Conservation (phyloP, 1,139 yeast species). For the Candida sanyaensis region DNA sequence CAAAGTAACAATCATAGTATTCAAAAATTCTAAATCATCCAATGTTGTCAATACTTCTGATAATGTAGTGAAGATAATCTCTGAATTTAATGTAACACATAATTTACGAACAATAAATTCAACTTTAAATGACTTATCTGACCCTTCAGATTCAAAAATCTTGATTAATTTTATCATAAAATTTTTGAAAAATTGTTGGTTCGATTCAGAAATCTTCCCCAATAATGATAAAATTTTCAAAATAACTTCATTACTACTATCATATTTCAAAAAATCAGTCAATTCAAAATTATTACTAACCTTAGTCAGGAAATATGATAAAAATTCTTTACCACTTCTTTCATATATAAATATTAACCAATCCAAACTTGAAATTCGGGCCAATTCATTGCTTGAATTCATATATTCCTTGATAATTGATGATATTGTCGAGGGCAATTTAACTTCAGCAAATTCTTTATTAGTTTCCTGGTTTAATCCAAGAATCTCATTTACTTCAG, state of each 20-base stretch:
- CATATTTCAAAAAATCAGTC: constrained; percentile 79
- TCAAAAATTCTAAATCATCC: constrained; percentile 71
- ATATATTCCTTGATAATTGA: constrained; percentile 40
- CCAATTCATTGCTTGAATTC: constrained; percentile 59
- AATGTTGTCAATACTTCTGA: constrained; percentile 72
- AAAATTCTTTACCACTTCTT: constrained; percentile 64
- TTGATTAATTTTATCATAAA: constrained; percentile 73
- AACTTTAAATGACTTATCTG: constrained; percentile 54
- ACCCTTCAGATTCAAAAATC: constrained; percentile 55
- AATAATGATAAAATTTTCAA: constrained; percentile 74
- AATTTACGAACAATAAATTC: constrained; percentile 84
- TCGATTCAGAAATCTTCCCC: constrained; percentile 79
- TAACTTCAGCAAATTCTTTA: constrained; percentile 43
- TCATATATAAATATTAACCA: constrained; percentile 88
- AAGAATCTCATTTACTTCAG: constrained; percentile 20
- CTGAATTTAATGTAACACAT: constrained; percentile 80
- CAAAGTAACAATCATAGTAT: constrained; percentile 82
- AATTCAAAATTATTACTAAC: constrained; percentile 57
- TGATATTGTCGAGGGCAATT: constrained; percentile 35
- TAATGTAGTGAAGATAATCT: constrained; percentile 76
- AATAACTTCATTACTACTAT: constrained; percentile 84
- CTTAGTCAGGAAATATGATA: constrained; percentile 37
- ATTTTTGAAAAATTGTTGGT: constrained; percentile 74
- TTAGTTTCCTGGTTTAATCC: constrained; percentile 43
- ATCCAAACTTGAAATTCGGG: constrained; percentile 82